phyloP scores from a whole-genome alignment of 176 grass and related monocot genomes.

The Elaeis guineensis region DNA sequence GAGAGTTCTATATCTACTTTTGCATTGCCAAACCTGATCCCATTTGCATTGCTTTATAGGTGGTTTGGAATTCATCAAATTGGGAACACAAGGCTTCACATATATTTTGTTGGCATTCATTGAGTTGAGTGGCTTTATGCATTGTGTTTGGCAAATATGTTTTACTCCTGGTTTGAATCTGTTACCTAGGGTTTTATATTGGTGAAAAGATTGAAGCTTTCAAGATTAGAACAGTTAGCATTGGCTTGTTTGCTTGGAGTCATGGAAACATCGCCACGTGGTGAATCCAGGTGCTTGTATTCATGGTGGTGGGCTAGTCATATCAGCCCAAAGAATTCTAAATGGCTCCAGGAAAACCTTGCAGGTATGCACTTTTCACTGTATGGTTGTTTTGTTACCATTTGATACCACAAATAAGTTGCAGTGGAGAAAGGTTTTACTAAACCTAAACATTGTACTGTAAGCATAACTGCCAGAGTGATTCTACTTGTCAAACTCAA shows the following conservation, averaged over 20 bases:
- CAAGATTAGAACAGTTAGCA: not conserved
- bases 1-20: too few species aligned
- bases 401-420: too few species aligned
- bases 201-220: not conserved
- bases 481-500: too few species aligned
- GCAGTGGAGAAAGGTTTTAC: too few species aligned
- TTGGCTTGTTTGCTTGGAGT: slow-evolving; percentile 9
- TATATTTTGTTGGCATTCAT: too few species aligned
- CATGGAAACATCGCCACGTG: slow-evolving; percentile 27
- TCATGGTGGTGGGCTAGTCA: slow-evolving; percentile 81
- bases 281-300: not conserved
- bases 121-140: not conserved
- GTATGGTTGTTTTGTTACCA: too few species aligned
- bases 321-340: slow-evolving; percentile 87
- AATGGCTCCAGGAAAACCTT: slow-evolving; percentile 90
- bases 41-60: too few species aligned
- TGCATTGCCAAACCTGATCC: too few species aligned
- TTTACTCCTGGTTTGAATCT: slow-evolving; percentile 1
- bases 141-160: not conserved
- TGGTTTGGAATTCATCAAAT: too few species aligned
- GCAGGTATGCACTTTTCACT: slow-evolving; percentile 32
- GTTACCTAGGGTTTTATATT: not conserved
- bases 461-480: too few species aligned
- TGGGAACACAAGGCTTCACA: too few species aligned
- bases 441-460: too few species aligned